These are phyloP conservation scores for Apiotrichum mycotoxinovorans DNA, from an alignment of 1,284 basidiomycete genomes.

Conservation along the genomic window DNA sequence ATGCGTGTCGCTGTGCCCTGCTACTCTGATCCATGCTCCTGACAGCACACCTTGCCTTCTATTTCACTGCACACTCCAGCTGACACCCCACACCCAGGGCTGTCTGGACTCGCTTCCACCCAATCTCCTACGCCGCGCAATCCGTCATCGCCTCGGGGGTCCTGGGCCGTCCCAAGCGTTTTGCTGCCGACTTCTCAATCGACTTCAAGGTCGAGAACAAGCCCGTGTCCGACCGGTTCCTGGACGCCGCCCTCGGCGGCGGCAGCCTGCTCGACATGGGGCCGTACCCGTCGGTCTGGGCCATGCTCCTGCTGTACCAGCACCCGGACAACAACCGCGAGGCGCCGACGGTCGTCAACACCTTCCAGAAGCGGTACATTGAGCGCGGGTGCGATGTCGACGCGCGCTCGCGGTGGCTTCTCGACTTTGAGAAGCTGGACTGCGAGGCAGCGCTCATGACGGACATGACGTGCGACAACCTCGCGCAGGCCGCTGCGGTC, in stretches of 20 bases:
- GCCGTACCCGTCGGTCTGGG: slow-evolving; percentile 78
- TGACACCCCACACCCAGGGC: slow-evolving; percentile 53
- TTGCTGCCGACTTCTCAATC: slow-evolving; percentile 64
- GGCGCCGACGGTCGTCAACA: slow-evolving; percentile 52
- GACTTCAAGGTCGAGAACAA: slow-evolving; percentile 64
- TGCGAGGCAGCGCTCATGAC: slow-evolving; percentile 32
- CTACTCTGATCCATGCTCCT: no score
- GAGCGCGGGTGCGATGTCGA: slow-evolving; percentile 68
- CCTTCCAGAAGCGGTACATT: slow-evolving; percentile 52
- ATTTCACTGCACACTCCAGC: no score
- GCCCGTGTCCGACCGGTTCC: slow-evolving; percentile 56
- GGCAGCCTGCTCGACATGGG: slow-evolving; percentile 79
- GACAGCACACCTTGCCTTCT: no score
- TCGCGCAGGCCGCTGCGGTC: slow-evolving; percentile 11
- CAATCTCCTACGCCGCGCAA: slow-evolving; percentile 44
- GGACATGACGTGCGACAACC: slow-evolving; percentile 11
- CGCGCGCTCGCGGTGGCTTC: slow-evolving; percentile 66
- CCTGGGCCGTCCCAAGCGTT: slow-evolving; percentile 42
- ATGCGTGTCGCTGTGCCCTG: no score
- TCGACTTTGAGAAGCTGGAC: slow-evolving; percentile 60
- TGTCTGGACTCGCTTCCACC: slow-evolving; percentile 50
- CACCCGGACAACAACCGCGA: slow-evolving; percentile 61
- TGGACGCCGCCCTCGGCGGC: slow-evolving; percentile 77
- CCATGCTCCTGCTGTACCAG: slow-evolving; percentile 71
- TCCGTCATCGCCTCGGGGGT: slow-evolving; percentile 41